phyloP scores from a whole-genome alignment of 768 basidiomycete genomes.

The Gloeostereum incarnatum region DNA sequence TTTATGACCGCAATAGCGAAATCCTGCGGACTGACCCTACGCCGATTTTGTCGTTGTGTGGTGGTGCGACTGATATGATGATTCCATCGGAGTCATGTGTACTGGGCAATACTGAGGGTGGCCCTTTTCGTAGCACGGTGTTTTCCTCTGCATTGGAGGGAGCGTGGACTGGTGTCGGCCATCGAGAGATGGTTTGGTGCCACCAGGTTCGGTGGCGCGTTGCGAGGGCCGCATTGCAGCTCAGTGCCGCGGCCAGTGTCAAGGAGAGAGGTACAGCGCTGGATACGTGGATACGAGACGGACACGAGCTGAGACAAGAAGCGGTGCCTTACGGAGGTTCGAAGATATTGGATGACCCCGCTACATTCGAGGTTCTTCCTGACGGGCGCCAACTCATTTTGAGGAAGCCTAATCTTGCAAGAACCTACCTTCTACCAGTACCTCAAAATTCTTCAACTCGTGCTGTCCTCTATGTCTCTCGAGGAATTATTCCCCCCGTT shows the following conservation, averaged over 20 bases:
- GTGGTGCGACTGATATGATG: slow-evolving; percentile 87
- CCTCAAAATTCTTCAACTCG: slow-evolving; percentile 6
- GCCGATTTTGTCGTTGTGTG: slow-evolving; percentile 78
- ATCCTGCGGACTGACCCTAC: slow-evolving; percentile 37
- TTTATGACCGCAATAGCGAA: slow-evolving; percentile 45
- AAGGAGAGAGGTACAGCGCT: slow-evolving; percentile 28
- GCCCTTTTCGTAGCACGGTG: slow-evolving; percentile 47
- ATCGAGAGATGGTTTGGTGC: slow-evolving; percentile 98
- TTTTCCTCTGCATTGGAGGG: slow-evolving; percentile 86
- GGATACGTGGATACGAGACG: slow-evolving; percentile 64
- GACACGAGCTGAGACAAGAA: slow-evolving; percentile 31
- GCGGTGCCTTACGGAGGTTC: slow-evolving; percentile 8
- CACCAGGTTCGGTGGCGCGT: slow-evolving; percentile 91
- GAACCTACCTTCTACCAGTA: slow-evolving; percentile 45
- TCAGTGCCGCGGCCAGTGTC: slow-evolving; percentile 25
- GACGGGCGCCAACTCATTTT: slow-evolving; percentile 29
- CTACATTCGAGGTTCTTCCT: slow-evolving; percentile 27
- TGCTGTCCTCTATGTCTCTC: slow-evolving; percentile 51
- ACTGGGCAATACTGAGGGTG: slow-evolving; percentile 20
- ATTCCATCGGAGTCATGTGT: slow-evolving; percentile 87
- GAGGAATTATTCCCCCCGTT: slow-evolving; percentile 42
- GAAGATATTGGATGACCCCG: slow-evolving; percentile 11
- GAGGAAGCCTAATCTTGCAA: slow-evolving; percentile 28
- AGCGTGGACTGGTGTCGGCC: slow-evolving; percentile 93
- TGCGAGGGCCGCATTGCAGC: slow-evolving; percentile 70